Evolutionary conservation across 192 early-diverging fungal genomes (phyloP).

Genomic region (Coemansia asiatica): DNA sequence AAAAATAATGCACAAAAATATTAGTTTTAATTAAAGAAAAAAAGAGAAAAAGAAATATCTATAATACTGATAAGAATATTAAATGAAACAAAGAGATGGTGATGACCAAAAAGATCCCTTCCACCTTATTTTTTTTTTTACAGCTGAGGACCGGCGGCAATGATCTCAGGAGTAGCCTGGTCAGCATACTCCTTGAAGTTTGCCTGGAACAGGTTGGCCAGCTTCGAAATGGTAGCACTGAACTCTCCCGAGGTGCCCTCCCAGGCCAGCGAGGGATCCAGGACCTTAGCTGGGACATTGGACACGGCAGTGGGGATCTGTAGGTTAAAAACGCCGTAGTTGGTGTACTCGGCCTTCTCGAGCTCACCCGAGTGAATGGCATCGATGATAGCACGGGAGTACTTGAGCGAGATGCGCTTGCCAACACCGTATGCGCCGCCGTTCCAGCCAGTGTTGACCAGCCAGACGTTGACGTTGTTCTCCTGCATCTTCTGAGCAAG

Average conservation of each 20-base stretch:
- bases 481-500: slow-evolving; percentile 91
- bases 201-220: slow-evolving; percentile 81
- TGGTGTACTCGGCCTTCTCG: slow-evolving; percentile 76
- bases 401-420: slow-evolving; percentile 92
- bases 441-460: slow-evolving; percentile 97
- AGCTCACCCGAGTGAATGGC: slow-evolving; percentile 95
- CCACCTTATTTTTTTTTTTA: too few species aligned
- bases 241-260: slow-evolving; percentile 70
- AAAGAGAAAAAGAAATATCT: slow-evolving; percentile 11
- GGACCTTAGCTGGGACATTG: slow-evolving; percentile 77
- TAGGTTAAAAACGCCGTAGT: slow-evolving; percentile 86
- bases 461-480: slow-evolving; percentile 87
- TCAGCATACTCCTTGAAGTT: slow-evolving; percentile 89
- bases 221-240: slow-evolving; percentile 64
- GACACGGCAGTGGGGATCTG: slow-evolving; percentile 78
- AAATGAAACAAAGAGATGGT: too few species aligned
- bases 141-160: slow-evolving; percentile 69
- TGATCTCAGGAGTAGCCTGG: slow-evolving; percentile 71
- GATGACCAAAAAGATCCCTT: too few species aligned
- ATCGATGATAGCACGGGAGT: slow-evolving; percentile 96
- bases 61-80: slow-evolving; percentile 18
- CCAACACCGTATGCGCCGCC: slow-evolving; percentile 89
- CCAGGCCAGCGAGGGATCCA: slow-evolving; percentile 89
- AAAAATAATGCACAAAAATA: slow-evolving; percentile 8
- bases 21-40: neutral